Evolutionary conservation across 148 eudicot genomes (phyloP), one percentile per base, ranked within the genome.

Genomic region (Spergularia bocconei): DNA sequence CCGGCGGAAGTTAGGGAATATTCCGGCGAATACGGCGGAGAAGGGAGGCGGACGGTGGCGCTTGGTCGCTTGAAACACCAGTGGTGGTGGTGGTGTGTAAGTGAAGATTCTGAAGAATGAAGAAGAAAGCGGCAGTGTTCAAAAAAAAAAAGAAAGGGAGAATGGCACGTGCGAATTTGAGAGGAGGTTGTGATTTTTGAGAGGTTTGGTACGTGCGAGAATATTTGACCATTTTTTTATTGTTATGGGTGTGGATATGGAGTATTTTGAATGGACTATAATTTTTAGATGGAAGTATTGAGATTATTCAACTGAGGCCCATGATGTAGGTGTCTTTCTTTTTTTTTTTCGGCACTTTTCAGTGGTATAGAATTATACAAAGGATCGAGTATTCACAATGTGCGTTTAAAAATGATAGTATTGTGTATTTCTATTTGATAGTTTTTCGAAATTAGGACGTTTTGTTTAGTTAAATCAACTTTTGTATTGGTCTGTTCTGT

Each of bases 81-180:
- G 59, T 56, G 16, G 59, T n/a, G 61, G 61, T 57, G 61, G 61
- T 58, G 33, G 48, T 44, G 48, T 29, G 48, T 9, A 20, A 29
- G 72, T 25, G 19, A 23, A 21, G 19, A 13, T 4, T 20, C 60
- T 25, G 19, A 23, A 21, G 19, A 13, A 10, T 20, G 36, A 25
- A 70, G 60, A 44, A 9, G 48, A 44, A 44, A 25, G 73, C 73
- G 73, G 61, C 25, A 52, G 33, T 64, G 59, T 51, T 60, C 64
- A 74, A 63, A 65, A 64, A 64, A 25, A 61, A 9, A 6, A 6
- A 4, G 38, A 3, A 6, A 11, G 19, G 5, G 69, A 3, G 15
- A 19, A 21, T 74, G 62, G 70, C 51, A 75, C 71, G 77, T 65
- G 71, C 4, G 71, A 75, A 53, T 70, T 15, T 33, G 5, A 61